Conservation (phyloP, 805 yeast genomes). For the Metschnikowia cubensis region DNA sequence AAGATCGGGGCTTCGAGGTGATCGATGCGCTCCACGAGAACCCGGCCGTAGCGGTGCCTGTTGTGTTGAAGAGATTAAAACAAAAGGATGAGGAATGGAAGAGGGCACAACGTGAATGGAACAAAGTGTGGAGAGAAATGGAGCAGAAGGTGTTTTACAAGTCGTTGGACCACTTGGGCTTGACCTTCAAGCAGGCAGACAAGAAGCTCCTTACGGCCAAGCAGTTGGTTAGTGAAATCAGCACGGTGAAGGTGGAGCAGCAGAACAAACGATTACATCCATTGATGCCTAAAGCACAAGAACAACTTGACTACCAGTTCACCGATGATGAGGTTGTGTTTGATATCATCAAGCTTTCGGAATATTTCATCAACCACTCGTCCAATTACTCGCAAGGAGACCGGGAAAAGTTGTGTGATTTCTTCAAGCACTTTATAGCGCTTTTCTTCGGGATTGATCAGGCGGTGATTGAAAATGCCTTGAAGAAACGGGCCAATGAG, state of each 20-base stretch:
- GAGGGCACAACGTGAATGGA: constrained; percentile 97
- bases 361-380: constrained; percentile 60
- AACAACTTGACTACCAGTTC: constrained; percentile 60
- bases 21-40: constrained; percentile 93
- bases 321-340: constrained; percentile 62
- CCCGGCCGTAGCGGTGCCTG: constrained; percentile 93
- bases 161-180: constrained; percentile 90
- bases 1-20: constrained; percentile 93
- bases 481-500: constrained; percentile 19
- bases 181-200: constrained; percentile 95
- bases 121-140: constrained; percentile 97
- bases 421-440: constrained; percentile 65
- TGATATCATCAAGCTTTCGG: constrained; percentile 69
- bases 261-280: constrained; percentile 83
- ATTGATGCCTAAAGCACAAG: constrained; percentile 80
- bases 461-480: constrained; percentile 43
- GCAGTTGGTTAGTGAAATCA: constrained; percentile 84
- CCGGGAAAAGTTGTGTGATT: constrained; percentile 68
- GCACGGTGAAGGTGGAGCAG: constrained; percentile 89
- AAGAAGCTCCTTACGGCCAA: constrained; percentile 87
- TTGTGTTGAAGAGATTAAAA: constrained; percentile 85
- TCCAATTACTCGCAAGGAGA: constrained; percentile 78
- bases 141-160: constrained; percentile 93
- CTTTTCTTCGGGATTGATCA: constrained; percentile 64
- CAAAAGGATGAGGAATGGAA: constrained; percentile 99